Evolutionary conservation across 1,139 yeast species (phyloP).

Genomic region (Magnusiomyces paraingens): DNA sequence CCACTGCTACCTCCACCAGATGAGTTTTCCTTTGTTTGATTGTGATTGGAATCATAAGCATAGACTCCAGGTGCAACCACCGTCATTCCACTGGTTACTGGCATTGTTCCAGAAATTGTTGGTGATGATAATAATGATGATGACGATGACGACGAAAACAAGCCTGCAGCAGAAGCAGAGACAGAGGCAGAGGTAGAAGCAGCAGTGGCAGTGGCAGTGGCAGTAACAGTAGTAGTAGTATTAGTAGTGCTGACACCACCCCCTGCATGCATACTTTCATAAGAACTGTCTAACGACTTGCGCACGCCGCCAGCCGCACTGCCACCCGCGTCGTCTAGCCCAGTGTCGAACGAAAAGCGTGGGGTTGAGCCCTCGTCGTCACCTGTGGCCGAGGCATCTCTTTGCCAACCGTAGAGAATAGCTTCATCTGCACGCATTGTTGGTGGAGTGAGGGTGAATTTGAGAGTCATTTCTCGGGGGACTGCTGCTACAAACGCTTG

Average conservation of each 20-base stretch:
- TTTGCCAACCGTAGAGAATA: slow-evolving; percentile 30
- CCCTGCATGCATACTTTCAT: not conserved
- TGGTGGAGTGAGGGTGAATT: slow-evolving; percentile 29
- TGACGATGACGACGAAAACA: not conserved
- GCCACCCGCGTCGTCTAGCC: not conserved
- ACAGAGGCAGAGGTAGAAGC: not conserved
- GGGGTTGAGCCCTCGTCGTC: slow-evolving; percentile 10
- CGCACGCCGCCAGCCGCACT: not conserved
- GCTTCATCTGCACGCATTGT: slow-evolving; percentile 31
- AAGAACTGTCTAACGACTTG: not conserved
- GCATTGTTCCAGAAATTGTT: no score
- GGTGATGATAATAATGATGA: not conserved
- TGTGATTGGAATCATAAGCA: not conserved
- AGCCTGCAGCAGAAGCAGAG: not conserved
- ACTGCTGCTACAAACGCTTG: slow-evolving; percentile 9
- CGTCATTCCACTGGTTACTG: not conserved
- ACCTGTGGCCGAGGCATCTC: slow-evolving; percentile 22
- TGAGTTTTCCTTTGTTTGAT: not conserved
- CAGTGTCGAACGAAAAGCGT: no score
- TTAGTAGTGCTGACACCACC: not conserved
- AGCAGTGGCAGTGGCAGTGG: not conserved
- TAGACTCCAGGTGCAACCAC: slow-evolving; percentile 4
- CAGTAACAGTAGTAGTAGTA: not conserved
- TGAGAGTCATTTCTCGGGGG: slow-evolving; percentile 29
- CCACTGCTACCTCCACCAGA: not conserved